These are phyloP conservation scores for Aspergillus wentii DNA, from an alignment of 495 filamentous ascomycete genomes.

Conservation along the genomic window DNA sequence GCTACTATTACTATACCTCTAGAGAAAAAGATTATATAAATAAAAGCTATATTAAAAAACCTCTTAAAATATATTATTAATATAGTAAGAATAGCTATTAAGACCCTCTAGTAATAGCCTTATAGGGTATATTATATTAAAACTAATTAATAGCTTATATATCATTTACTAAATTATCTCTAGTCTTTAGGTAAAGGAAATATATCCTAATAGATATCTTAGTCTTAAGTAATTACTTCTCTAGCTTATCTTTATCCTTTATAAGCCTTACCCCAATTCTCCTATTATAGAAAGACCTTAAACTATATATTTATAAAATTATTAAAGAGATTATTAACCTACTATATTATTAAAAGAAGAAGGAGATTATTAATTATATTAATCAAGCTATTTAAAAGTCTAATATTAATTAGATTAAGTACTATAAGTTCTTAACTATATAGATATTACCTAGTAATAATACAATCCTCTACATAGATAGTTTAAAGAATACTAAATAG, in stretches of 20 bases:
- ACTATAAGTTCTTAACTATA: not conserved
- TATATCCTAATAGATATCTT: not conserved
- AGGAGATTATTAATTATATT: not conserved
- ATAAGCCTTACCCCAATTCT: not conserved
- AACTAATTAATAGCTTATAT: not conserved
- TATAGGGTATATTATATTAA: no score
- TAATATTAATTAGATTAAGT: not conserved
- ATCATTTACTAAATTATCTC: not conserved
- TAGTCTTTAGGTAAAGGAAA: not conserved
- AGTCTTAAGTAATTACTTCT: no score
- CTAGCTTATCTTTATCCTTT: not conserved
- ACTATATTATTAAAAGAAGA: not conserved
- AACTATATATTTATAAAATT: not conserved
- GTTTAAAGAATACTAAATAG: not conserved
- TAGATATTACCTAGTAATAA: slow-evolving; percentile 1
- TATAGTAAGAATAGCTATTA: no score
- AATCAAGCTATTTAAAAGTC: not conserved
- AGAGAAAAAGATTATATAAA: not conserved
- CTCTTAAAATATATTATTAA: no score
- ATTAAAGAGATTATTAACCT: not conserved
- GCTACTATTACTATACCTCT: not conserved
- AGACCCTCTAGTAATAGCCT: no score
- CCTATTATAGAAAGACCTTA: not conserved
- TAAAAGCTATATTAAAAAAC: not conserved
- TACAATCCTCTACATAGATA: no score